phyloP scores from a whole-genome alignment of 306 rosid genomes.

The Casuarina glauca region DNA sequence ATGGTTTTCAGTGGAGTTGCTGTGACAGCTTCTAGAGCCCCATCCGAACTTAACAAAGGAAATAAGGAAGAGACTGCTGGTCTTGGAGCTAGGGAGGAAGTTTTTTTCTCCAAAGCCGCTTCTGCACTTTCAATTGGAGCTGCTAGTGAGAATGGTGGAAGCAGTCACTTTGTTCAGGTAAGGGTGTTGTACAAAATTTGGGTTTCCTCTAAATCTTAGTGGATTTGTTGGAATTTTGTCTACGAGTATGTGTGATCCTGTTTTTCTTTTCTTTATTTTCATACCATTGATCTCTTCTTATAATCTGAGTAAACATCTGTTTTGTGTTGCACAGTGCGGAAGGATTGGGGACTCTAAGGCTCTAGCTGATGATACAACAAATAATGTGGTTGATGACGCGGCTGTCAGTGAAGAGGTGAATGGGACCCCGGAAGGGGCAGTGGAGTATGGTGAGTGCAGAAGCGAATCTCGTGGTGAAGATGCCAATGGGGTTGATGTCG shows the following conservation, averaged over 20 bases:
- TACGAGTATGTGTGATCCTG: background rate
- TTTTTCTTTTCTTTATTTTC: background rate
- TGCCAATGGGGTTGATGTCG: slow-evolving; percentile 29
- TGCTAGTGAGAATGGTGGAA: slow-evolving; percentile 66
- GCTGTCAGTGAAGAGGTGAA: slow-evolving; percentile 90
- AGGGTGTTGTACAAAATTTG: slow-evolving; percentile 27
- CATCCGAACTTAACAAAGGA: slow-evolving; percentile 47
- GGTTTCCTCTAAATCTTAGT: background rate
- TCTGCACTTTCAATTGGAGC: slow-evolving; percentile 63
- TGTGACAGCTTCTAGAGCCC: slow-evolving; percentile 47
- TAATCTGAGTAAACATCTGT: background rate
- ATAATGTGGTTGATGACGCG: slow-evolving; percentile 27
- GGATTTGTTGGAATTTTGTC: background rate
- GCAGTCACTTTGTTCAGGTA: slow-evolving; percentile 59
- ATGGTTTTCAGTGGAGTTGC: slow-evolving; percentile 47
- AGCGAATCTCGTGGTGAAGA: slow-evolving; percentile 62
- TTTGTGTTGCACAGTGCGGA: slow-evolving; percentile 42
- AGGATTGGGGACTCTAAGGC: slow-evolving; percentile 42
- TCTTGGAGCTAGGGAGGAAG: slow-evolving; percentile 35
- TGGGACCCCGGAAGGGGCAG: slow-evolving; percentile 52
- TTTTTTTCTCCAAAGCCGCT: slow-evolving; percentile 43
- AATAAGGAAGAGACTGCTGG: slow-evolving; percentile 49
- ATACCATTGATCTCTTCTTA: background rate
- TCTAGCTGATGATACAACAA: slow-evolving; percentile 38
- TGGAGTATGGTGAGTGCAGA: slow-evolving; percentile 45